Percentiles rank a stretch among this genome's conserved stretches.
phyloP scores from a whole-genome alignment of 441 rosid species.

The California macrophylla region DNA sequence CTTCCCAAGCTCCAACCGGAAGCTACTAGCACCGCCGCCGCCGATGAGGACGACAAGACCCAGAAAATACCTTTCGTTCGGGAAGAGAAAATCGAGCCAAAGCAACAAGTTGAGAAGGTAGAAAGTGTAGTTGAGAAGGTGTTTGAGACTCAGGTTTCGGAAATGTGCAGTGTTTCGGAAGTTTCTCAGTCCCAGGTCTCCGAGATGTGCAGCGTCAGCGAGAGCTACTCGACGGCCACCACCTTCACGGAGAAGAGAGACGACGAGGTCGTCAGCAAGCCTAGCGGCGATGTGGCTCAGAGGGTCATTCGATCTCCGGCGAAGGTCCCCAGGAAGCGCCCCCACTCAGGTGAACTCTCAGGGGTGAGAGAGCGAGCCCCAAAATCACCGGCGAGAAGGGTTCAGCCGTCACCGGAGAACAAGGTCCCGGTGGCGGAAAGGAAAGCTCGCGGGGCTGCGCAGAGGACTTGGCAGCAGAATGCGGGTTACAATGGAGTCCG shows the following conservation, averaged over 20 bases:
- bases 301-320: slow-evolving; percentile 26
- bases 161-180: slow-evolving; percentile 33
- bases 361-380: slow-evolving; percentile 21
- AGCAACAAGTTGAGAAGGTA: slow-evolving; percentile 27
- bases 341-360: slow-evolving; percentile 19
- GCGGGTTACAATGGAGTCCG: slow-evolving; percentile 27
- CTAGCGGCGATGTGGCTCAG: slow-evolving; percentile 17
- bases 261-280: slow-evolving; percentile 56
- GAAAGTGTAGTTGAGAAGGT: background rate
- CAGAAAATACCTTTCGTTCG: background rate
- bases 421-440: slow-evolving; percentile 9
- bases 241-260: slow-evolving; percentile 42
- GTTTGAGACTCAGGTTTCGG: background rate
- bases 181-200: background rate
- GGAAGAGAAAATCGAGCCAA: slow-evolving; percentile 5
- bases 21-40: background rate
- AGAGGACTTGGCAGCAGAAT: slow-evolving; percentile 25
- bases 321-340: slow-evolving; percentile 43
- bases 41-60: background rate
- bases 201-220: slow-evolving; percentile 41
- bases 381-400: slow-evolving; percentile 18
- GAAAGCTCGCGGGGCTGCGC: slow-evolving; percentile 15
- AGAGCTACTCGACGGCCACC: slow-evolving; percentile 39
- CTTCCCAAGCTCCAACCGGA: slow-evolving; percentile 14
- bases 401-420: slow-evolving; percentile 23